Base-by-base conservation (phyloP, 345 rosid genomes). In the Clausena lansium region DNA sequence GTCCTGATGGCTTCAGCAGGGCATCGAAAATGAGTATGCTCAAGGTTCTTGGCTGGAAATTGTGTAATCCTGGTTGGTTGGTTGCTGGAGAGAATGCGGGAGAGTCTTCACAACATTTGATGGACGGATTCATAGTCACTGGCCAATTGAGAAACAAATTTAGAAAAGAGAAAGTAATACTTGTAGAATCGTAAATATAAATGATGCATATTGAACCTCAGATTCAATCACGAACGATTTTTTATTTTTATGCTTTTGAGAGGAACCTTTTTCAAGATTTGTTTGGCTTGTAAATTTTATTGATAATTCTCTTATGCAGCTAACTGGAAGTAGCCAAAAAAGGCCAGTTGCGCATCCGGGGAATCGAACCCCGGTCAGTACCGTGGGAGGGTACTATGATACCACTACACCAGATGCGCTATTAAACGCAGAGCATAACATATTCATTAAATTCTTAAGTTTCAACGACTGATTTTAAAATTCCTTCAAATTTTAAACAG, bases 381-480 rank as follows among this genome's bases (percentile, higher is more conserved):
- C 93, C 93, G 92, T 89, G 96, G 94, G 96, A 91, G 96, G 97
- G 94, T 91, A 90, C 92, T 87, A 89, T 91, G 96, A 90, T 89
- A 91, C 93, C 96, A 91, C 94, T 87, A 89, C 96, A 91, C 94
- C 74, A 90, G 89, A 89, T 91, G 97, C 96, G 97, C 91, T 38
- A 1, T 41, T 41, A 2, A 30, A 2, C 2, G 32, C 2, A 30
- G 35, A 33, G 3, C 35, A 33, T 33, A 33, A 33, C 4, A 33
- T 4, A 30, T 33, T 33, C 0, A 4, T 33, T 33, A 33, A 33
- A 33, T 4, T 33, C 35, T 4, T 4, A 33, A 33, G 35, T 33
- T 33, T 33, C 35, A 2, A 33, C 3, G 35, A 33, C 4, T 33
- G 35, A 33, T 33, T 33, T 33, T 4, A 33, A 4, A 33, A 2